These are phyloP conservation scores for Macrolepiota dolichaula DNA, from an alignment of 768 basidiomycete genomes.

Conservation along the genomic window DNA sequence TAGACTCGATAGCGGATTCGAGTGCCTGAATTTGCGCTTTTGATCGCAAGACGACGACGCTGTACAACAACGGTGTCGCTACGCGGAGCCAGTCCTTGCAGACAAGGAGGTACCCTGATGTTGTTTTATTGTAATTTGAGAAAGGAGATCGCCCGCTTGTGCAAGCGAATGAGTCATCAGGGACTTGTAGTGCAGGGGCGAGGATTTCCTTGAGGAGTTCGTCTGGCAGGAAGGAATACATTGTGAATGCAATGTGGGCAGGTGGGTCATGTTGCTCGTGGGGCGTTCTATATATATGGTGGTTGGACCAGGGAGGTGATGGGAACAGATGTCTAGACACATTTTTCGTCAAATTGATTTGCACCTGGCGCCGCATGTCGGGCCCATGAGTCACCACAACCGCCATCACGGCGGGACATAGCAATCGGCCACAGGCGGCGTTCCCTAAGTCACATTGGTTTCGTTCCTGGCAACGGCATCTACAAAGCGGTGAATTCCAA, in stretches of 20 bases:
- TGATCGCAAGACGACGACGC: constrained; percentile 23
- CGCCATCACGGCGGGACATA: neutral
- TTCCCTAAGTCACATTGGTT: neutral
- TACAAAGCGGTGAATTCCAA: neutral
- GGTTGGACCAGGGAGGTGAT: neutral
- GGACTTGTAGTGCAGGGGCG: constrained; percentile 16
- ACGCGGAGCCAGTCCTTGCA: constrained; percentile 25
- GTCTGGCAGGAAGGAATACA: constrained; percentile 18
- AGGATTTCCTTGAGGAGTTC: constrained; percentile 21
- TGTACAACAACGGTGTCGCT: constrained; percentile 23
- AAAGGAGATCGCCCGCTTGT: constrained; percentile 15
- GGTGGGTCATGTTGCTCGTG: neutral
- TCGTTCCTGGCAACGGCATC: neutral
- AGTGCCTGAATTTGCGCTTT: constrained; percentile 24
- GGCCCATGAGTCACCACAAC: neutral
- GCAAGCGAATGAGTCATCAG: constrained; percentile 17
- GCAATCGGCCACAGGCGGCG: neutral
- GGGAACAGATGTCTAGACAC: neutral
- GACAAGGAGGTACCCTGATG: constrained; percentile 19
- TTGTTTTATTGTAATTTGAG: constrained; percentile 12
- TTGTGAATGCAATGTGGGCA: neutral
- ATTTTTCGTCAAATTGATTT: neutral
- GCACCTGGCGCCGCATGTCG: neutral
- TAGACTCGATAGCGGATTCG: constrained; percentile 12
- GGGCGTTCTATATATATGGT: neutral